Percentiles rank a stretch among this genome's conserved stretches.
Conservation (phyloP, 208 protist genomes). For the Acanthamoeba lenticulata region DNA sequence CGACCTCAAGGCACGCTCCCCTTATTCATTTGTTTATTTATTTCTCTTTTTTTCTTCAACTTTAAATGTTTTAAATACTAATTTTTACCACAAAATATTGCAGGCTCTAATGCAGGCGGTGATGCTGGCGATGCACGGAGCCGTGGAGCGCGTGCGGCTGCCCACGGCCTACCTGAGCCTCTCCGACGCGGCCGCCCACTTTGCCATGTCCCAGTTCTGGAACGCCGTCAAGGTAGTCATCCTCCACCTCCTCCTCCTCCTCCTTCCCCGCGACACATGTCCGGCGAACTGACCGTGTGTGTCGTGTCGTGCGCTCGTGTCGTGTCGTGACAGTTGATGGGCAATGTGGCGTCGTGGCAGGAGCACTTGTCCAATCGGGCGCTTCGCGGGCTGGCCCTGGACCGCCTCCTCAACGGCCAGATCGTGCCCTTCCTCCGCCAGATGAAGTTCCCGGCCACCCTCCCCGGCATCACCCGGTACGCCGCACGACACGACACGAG, state of each 20-base stretch:
- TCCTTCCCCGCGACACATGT: background rate
- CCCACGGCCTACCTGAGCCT: constrained; percentile 31
- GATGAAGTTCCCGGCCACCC: constrained; percentile 16
- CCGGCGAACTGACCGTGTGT: background rate
- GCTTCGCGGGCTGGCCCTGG: background rate
- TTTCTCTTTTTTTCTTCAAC: background rate
- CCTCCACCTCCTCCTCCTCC: background rate
- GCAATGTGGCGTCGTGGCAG: constrained; percentile 34
- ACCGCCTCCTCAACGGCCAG: constrained; percentile 54
- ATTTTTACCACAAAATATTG: background rate
- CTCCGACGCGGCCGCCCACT: background rate
- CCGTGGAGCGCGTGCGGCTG: constrained; percentile 30
- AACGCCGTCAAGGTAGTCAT: constrained; percentile 42
- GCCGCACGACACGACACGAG: no score
- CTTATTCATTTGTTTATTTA: background rate
- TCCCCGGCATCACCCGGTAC: background rate
- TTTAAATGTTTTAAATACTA: background rate
- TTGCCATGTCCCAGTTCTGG: constrained; percentile 50
- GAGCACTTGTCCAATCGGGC: constrained; percentile 43
- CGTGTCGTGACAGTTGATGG: constrained; percentile 38
- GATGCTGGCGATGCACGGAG: background rate
- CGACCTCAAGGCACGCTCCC: constrained; percentile 9
- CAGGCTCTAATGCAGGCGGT: background rate
- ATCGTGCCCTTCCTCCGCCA: constrained; percentile 49
- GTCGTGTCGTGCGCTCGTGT: background rate